A percentile compares a stretch with the other conserved stretches of the same genome.
Evolutionary conservation across 1,139 yeast species (phyloP).

Genomic region (Saccharomycopsis hybrid): DNA sequence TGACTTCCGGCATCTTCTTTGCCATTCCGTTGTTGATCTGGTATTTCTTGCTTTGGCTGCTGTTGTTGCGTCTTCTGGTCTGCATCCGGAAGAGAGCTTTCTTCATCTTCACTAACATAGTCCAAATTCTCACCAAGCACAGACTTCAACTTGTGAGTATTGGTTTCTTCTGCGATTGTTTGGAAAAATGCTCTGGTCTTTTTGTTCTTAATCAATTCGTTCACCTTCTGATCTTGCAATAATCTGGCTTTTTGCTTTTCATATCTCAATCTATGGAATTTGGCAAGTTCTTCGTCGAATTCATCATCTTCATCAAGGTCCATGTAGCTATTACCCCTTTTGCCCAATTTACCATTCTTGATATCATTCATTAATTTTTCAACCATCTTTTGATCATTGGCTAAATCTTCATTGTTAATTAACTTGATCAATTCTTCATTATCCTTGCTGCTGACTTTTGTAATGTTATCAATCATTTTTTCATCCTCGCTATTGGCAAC

Average conservation of each 20-base stretch:
- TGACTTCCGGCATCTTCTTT: neutral
- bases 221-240: slow-evolving; percentile 46
- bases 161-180: slow-evolving; percentile 51
- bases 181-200: slow-evolving; percentile 71
- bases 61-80: no score
- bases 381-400: slow-evolving; percentile 63
- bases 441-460: slow-evolving; percentile 52
- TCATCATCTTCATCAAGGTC: slow-evolving; percentile 58
- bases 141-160: slow-evolving; percentile 22
- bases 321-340: slow-evolving; percentile 35
- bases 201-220: slow-evolving; percentile 44
- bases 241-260: slow-evolving; percentile 51
- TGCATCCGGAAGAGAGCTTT: no score
- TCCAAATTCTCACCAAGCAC: no score
- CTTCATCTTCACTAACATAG: no score
- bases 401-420: slow-evolving; percentile 62
- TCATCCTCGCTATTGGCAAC: slow-evolving; percentile 67
- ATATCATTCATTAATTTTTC: slow-evolving; percentile 75
- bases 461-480: slow-evolving; percentile 70
- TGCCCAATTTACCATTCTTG: slow-evolving; percentile 71
- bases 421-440: slow-evolving; percentile 51
- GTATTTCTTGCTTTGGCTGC: slow-evolving; percentile 21
- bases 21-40: slow-evolving; percentile 4
- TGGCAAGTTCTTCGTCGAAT: slow-evolving; percentile 40
- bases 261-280: slow-evolving; percentile 33